phyloP scores from a whole-genome alignment of 768 basidiomycete species.

The Pleurotus djamor region DNA sequence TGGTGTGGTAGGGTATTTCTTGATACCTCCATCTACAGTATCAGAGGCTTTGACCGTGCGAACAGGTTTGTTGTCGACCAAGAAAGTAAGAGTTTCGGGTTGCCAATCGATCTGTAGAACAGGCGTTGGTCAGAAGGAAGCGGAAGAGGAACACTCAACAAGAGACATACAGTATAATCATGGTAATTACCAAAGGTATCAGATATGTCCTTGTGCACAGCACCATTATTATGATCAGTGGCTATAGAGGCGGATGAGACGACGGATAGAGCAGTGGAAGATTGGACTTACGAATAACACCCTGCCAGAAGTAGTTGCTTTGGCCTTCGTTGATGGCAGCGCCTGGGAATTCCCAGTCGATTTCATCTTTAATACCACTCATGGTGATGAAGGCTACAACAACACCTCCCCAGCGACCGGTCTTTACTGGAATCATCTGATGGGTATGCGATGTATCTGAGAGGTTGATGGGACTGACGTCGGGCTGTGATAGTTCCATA shows the following conservation, averaged over 20 bases:
- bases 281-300: slow-evolving; percentile 53
- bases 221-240: slow-evolving; percentile 43
- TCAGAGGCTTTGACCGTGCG: slow-evolving; percentile 66
- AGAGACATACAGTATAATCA: slow-evolving; percentile 63
- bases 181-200: slow-evolving; percentile 75
- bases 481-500: slow-evolving; percentile 75
- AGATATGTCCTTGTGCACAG: slow-evolving; percentile 40
- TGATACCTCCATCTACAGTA: slow-evolving; percentile 55
- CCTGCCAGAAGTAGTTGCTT: slow-evolving; percentile 82
- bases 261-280: not conserved
- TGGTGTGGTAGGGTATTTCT: slow-evolving; percentile 74
- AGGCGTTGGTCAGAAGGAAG: not conserved
- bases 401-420: slow-evolving; percentile 76
- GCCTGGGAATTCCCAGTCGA: slow-evolving; percentile 87
- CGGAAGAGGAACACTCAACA: slow-evolving; percentile 18
- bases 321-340: slow-evolving; percentile 61
- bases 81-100: slow-evolving; percentile 60
- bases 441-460: not conserved
- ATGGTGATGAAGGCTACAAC: slow-evolving; percentile 86
- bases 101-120: slow-evolving; percentile 79
- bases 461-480: slow-evolving; percentile 29
- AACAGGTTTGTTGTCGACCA: slow-evolving; percentile 68
- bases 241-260: slow-evolving; percentile 24
- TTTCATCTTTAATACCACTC: slow-evolving; percentile 82
- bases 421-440: slow-evolving; percentile 52